Conservation (phyloP, 495 filamentous ascomycete genomes). For the Neurospora pannonica region DNA sequence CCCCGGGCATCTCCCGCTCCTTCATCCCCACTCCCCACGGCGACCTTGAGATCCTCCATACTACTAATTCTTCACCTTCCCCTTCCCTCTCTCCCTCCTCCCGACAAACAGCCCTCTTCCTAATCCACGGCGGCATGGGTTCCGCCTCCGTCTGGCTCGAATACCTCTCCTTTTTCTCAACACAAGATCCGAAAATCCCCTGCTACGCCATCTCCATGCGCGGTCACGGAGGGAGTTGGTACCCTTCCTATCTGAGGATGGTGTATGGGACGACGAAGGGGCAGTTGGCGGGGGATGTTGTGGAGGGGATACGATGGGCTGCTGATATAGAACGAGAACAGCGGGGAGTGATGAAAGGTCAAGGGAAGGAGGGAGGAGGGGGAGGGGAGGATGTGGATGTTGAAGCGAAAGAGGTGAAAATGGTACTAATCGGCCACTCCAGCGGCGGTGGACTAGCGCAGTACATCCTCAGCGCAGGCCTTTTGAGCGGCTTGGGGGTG, state of each 20-base stretch:
- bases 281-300: slow-evolving; percentile 34
- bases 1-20: slow-evolving; percentile 18
- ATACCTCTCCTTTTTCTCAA: slow-evolving; percentile 34
- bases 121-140: slow-evolving; percentile 41
- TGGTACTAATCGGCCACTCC: slow-evolving; percentile 39
- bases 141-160: slow-evolving; percentile 36
- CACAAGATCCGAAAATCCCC: slow-evolving; percentile 18
- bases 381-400: neutral
- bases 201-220: slow-evolving; percentile 42
- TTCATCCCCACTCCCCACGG: slow-evolving; percentile 29
- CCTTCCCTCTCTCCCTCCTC: neutral
- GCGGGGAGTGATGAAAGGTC: too few species aligned
- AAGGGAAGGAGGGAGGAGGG: slow-evolving; percentile 18
- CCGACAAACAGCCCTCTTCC: slow-evolving; percentile 21
- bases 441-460: slow-evolving; percentile 37
- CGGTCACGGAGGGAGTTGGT: slow-evolving; percentile 42
- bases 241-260: slow-evolving; percentile 30
- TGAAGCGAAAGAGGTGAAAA: slow-evolving; percentile 6
- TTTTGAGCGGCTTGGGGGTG: slow-evolving; percentile 6
- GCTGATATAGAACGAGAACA: slow-evolving; percentile 2
- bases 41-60: slow-evolving; percentile 31
- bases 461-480: slow-evolving; percentile 27
- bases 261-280: slow-evolving; percentile 25
- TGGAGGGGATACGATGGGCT: slow-evolving; percentile 26
- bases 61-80: neutral